Conservation (phyloP, 164 flowering plant species). For the Kingdonia uniflora region DNA sequence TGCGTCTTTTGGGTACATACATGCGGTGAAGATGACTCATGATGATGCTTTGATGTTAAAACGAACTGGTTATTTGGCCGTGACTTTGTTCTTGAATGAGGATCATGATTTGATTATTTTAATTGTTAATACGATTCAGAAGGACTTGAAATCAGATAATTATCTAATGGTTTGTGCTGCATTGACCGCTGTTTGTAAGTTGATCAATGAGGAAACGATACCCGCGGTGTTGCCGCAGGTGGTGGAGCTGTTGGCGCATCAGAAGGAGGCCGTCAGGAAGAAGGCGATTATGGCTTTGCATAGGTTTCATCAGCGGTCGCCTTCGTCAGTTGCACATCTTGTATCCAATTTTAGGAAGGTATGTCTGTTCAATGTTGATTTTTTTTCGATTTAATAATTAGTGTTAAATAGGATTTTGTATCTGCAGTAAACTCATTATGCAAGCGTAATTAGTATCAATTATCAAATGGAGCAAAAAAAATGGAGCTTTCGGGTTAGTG, state of each 20-base stretch:
- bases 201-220: constrained; percentile 98
- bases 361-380: neutral
- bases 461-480: no score
- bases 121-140: constrained; percentile 97
- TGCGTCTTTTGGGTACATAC: constrained; percentile 95
- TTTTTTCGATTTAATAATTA: neutral
- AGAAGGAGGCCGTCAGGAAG: constrained; percentile 90
- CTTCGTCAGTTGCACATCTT: constrained; percentile 68
- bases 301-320: constrained; percentile 70
- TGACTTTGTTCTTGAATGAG: constrained; percentile 76
- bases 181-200: constrained; percentile 73
- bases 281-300: constrained; percentile 98
- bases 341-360: constrained; percentile 84
- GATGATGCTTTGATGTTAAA: constrained; percentile 60
- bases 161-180: constrained; percentile 87
- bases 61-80: constrained; percentile 93
- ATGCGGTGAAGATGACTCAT: constrained; percentile 98
- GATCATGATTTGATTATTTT: constrained; percentile 91
- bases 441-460: no score
- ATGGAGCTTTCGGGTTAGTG: no score
- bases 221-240: constrained; percentile 94
- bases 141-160: constrained; percentile 84
- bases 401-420: no score
- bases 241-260: constrained; percentile 66
- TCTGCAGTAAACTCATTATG: no score